Evolutionary conservation across 2,329 filamentous ascomycete genomes (phyloP), one percentile per base, ranked within the genome.

Genomic region (Graphiopsis chlorocephala): DNA sequence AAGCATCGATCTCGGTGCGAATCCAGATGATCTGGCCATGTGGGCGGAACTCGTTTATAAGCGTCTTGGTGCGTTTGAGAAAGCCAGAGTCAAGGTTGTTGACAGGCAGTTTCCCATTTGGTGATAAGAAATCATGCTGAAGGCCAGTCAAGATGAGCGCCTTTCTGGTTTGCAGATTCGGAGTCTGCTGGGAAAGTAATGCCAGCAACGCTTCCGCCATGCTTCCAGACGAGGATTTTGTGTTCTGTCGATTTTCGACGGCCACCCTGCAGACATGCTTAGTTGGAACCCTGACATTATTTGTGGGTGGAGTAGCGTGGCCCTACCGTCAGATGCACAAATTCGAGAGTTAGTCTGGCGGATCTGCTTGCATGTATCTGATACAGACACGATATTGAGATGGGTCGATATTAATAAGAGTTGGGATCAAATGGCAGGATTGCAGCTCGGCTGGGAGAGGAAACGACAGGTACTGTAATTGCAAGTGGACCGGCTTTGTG

Each of bases 141-240:
- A 96, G 86, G 72, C 97, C 94, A 68, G 97, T 84, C 20, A 96
- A 80, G 23, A 98, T 81, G 50, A 99, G 83, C 1, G 92, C 94
- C 78, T 87, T 86, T 64, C 84, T 80, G 26, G 85, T 87, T 67
- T 85, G 78, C 66, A 88, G 81, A 62, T 79, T 79, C 17, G 85
- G 84, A 61, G 76, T 77, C 59, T 80, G 79, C 66, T 81, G 78
- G 38, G 78, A 75, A 23, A 59, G 55, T 55, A 64, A 29, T 17
- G 55, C 53, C 29, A 59, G 28, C 23, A 59, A 28, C 8, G 53
- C 42, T 8, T 55, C 26, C 45, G 60, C 48, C 60, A 62, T 62
- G 33, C 26, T 55, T 35, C 15, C 33, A 28, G n/a, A 55, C 10
- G 31, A 26, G 2, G n/a, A 23, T 23, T 62, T 25, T 38, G 28